A percentile compares a stretch with the other conserved stretches of the same genome.
These are phyloP conservation scores for Saccharomyces kudriavzevii DNA, from an alignment of 805 yeast species.

Conservation along the genomic window DNA sequence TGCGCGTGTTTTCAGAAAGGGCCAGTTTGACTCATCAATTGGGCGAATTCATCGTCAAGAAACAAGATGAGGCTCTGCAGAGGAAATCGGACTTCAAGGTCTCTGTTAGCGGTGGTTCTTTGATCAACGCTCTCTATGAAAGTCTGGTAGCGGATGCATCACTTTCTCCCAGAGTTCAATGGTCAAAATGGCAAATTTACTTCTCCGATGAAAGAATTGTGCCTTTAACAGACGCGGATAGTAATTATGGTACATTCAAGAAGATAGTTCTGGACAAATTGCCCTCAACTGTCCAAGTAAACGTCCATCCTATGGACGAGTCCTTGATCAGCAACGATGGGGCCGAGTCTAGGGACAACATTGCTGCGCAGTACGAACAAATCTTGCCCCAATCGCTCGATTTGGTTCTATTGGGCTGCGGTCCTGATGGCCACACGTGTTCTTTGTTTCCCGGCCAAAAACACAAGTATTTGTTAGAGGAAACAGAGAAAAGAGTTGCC, in stretches of 20 bases:
- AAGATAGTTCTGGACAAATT: constrained; percentile 48
- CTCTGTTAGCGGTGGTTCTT: constrained; percentile 88
- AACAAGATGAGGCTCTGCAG: constrained; percentile 54
- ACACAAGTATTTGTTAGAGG: constrained; percentile 51
- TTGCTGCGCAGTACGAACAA: constrained; percentile 57
- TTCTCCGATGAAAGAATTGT: constrained; percentile 90
- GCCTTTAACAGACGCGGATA: constrained; percentile 71
- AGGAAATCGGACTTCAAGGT: constrained; percentile 44
- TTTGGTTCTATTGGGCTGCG: constrained; percentile 75
- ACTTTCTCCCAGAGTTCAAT: constrained; percentile 40
- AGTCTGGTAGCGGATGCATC: constrained; percentile 56
- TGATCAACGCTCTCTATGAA: constrained; percentile 57
- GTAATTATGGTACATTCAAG: constrained; percentile 77
- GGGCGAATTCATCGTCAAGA: constrained; percentile 51
- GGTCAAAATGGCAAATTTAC: constrained; percentile 73
- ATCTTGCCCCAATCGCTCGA: constrained; percentile 50
- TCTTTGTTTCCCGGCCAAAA: constrained; percentile 71
- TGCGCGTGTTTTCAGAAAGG: constrained; percentile 41
- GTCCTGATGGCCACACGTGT: constrained; percentile 95
- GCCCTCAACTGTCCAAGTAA: constrained; percentile 34
- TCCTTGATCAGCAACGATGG: constrained; percentile 49
- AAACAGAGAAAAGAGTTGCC: constrained; percentile 45
- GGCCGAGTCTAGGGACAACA: constrained; percentile 41
- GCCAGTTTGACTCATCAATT: constrained; percentile 56
- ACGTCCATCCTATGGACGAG: constrained; percentile 58